These are phyloP conservation scores for Auricularia auricula-judae DNA, from an alignment of 768 basidiomycete genomes.

Conservation along the genomic window DNA sequence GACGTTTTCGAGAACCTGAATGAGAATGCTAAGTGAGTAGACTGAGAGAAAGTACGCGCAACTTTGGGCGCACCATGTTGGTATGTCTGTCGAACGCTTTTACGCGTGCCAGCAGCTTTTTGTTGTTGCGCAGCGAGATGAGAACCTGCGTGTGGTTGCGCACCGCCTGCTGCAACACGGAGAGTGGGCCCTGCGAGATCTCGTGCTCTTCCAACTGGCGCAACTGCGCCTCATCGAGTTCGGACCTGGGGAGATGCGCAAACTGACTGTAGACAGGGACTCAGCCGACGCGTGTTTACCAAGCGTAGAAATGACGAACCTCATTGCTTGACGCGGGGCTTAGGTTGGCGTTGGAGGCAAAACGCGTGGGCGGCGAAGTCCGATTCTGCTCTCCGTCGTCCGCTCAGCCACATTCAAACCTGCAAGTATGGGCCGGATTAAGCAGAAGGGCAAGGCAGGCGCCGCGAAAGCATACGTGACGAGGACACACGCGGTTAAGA, in stretches of 20 bases:
- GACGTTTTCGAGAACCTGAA: conserved; percentile 89
- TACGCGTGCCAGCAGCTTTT: conserved; percentile 88
- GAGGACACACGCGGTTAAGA: conserved; percentile 83
- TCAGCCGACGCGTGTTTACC: background rate
- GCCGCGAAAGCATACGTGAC: conserved; percentile 90
- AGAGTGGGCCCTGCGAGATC: conserved; percentile 95
- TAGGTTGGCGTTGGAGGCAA: background rate
- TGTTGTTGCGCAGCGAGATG: conserved; percentile 95
- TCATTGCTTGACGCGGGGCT: conserved; percentile 1
- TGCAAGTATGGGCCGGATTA: conserved; percentile 60
- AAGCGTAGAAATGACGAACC: background rate
- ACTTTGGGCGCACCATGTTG: conserved; percentile 69
- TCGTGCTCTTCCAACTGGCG: conserved; percentile 96
- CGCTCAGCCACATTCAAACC: conserved; percentile 3
- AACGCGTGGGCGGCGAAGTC: conserved; percentile 5
- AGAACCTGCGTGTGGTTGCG: conserved; percentile 96
- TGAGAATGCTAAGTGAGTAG: background rate
- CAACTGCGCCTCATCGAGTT: conserved; percentile 93
- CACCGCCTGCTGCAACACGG: conserved; percentile 93
- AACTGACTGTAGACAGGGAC: conserved; percentile 59
- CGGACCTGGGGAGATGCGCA: conserved; percentile 91
- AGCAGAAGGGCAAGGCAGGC: conserved; percentile 79
- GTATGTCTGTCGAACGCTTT: conserved; percentile 99
- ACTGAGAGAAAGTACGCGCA: background rate
- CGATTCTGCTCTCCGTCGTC: background rate